phyloP scores from a whole-genome alignment of 2,329 filamentous ascomycete species.

The Metarhizium anisopliae region DNA sequence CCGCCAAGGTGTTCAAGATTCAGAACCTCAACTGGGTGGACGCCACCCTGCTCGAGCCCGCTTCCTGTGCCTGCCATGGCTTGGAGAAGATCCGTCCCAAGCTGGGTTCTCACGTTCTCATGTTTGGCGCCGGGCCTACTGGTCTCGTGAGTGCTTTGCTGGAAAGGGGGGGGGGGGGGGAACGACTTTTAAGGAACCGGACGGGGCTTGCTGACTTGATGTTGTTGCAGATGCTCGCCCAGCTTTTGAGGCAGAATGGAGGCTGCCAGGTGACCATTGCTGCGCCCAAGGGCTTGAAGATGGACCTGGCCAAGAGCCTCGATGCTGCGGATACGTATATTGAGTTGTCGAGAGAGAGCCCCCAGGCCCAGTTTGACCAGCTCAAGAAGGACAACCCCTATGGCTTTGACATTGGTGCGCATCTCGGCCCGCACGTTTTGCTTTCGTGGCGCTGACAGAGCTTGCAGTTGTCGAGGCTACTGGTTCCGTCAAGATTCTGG shows the following conservation, averaged over 20 bases:
- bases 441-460: slow-evolving; percentile 8
- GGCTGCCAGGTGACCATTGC: slow-evolving; percentile 62
- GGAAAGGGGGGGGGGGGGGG: too few relatives aligned
- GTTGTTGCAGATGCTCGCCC: slow-evolving; percentile 39
- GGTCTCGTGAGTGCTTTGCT: slow-evolving; percentile 39
- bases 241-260: slow-evolving; percentile 55
- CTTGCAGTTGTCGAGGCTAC: slow-evolving; percentile 54
- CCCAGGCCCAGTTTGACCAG: slow-evolving; percentile 50
- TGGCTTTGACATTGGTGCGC: slow-evolving; percentile 57
- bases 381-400: slow-evolving; percentile 58
- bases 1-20: slow-evolving; percentile 53
- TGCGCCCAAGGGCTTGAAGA: slow-evolving; percentile 60
- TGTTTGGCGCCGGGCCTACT: slow-evolving; percentile 60
- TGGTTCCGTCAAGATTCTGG: slow-evolving; percentile 58
- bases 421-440: background rate
- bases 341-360: slow-evolving; percentile 43
- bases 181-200: too few relatives aligned
- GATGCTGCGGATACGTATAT: slow-evolving; percentile 46
- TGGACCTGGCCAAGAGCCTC: slow-evolving; percentile 55
- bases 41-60: slow-evolving; percentile 61
- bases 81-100: slow-evolving; percentile 60
- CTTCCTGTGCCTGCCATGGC: slow-evolving; percentile 62
- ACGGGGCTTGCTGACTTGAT: background rate
- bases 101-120: slow-evolving; percentile 54
- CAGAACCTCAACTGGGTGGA: slow-evolving; percentile 59